These are phyloP conservation scores for Cutaneotrichosporon cyanovorans DNA, from an alignment of 1,284 basidiomycete species.

Conservation along the genomic window DNA sequence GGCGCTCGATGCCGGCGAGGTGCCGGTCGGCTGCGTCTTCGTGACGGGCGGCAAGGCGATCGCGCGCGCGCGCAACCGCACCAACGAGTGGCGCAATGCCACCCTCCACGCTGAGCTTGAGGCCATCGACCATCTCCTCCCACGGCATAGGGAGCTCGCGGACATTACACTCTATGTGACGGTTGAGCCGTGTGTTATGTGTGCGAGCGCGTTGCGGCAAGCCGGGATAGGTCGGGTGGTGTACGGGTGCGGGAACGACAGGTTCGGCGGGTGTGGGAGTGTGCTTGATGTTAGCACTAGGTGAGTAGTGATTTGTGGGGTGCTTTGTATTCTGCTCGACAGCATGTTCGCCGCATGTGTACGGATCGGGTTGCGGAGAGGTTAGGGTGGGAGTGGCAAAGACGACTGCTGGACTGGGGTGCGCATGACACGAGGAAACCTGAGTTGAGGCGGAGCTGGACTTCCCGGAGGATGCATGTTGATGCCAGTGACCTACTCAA, in stretches of 20 bases:
- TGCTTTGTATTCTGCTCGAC: no score
- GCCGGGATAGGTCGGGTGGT: conserved; percentile 84
- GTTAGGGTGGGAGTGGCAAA: no score
- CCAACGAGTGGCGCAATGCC: conserved; percentile 88
- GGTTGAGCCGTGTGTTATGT: conserved; percentile 99
- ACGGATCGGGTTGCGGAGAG: no score
- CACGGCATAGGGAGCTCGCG: conserved; percentile 58
- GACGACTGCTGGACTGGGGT: no score
- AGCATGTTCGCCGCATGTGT: no score
- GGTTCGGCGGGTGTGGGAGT: conserved; percentile 95
- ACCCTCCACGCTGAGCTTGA: conserved; percentile 97
- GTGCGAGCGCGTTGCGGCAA: conserved; percentile 87
- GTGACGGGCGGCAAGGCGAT: conserved; percentile 70
- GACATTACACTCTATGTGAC: conserved; percentile 91
- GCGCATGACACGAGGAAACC: no score
- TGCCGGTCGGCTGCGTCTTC: conserved; percentile 95
- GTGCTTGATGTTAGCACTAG: conserved; percentile 76
- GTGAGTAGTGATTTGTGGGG: conserved; percentile 48
- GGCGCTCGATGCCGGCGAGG: conserved; percentile 75
- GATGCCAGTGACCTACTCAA: conserved; percentile 50
- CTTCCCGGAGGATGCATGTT: neutral
- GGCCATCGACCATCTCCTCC: conserved; percentile 84
- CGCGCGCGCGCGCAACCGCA: conserved; percentile 81
- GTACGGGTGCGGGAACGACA: conserved; percentile 91
- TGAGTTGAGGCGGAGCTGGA: no score